A percentile compares a stretch with the other conserved stretches of the same genome.
Evolutionary conservation across 306 rosid species (phyloP).

Genomic region (Potentilla sterilis): DNA sequence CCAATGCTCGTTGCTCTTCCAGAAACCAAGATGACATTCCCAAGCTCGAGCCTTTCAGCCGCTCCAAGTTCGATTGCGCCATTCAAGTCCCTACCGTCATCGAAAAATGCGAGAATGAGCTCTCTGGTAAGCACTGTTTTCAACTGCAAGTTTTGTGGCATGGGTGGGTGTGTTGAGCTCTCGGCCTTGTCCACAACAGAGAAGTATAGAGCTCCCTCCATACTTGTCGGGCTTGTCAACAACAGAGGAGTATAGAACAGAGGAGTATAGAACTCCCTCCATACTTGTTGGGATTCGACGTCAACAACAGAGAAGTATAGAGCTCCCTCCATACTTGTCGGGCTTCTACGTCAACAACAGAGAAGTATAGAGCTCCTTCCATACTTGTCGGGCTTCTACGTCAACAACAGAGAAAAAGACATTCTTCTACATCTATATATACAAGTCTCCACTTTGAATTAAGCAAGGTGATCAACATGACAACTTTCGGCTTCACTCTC

Average conservation of each 20-base stretch:
- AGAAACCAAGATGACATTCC: constrained; percentile 58
- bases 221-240: constrained; percentile 7
- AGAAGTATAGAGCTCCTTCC: no score
- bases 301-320: no score
- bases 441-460: constrained; percentile 3
- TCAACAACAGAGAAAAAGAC: neutral
- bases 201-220: constrained; percentile 3
- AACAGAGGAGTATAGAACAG: no score
- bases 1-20: constrained; percentile 47
- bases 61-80: constrained; percentile 56
- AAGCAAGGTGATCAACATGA: constrained; percentile 17
- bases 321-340: no score
- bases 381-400: no score
- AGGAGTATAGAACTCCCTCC: no score
- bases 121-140: constrained; percentile 39
- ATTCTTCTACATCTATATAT: neutral
- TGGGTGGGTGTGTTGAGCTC: constrained; percentile 17
- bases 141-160: no score
- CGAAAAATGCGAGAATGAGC: constrained; percentile 68
- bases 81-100: constrained; percentile 69
- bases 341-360: no score
- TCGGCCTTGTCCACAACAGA: neutral
- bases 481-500: constrained; percentile 23
- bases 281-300: no score
- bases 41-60: constrained; percentile 84